These are phyloP conservation scores for Hemileccinum impolitum DNA, from an alignment of 768 basidiomycete genomes.

Conservation along the genomic window DNA sequence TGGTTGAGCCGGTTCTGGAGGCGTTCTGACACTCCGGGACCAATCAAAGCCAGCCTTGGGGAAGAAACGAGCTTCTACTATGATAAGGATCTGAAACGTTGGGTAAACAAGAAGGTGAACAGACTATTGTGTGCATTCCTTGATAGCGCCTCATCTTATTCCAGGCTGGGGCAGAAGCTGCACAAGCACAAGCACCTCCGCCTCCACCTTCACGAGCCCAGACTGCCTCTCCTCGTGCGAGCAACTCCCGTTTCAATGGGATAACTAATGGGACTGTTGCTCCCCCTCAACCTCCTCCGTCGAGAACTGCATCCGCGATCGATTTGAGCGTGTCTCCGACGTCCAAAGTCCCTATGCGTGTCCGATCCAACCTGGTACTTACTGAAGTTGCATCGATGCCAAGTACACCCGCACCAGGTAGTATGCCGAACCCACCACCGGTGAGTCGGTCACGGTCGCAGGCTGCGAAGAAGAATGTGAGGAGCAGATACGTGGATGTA, in stretches of 20 bases:
- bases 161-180: constrained; percentile 54
- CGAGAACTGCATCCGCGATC: constrained; percentile 61
- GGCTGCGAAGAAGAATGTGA: constrained; percentile 67
- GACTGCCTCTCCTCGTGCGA: constrained; percentile 74
- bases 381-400: constrained; percentile 36
- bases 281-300: constrained; percentile 19
- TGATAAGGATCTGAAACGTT: constrained; percentile 91
- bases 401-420: constrained; percentile 26
- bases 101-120: constrained; percentile 91
- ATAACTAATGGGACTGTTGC: constrained; percentile 18
- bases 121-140: neutral
- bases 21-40: constrained; percentile 61
- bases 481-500: constrained; percentile 89
- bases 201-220: constrained; percentile 84
- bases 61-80: constrained; percentile 90
- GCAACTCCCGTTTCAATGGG: constrained; percentile 35
- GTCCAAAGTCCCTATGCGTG: constrained; percentile 49
- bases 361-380: constrained; percentile 65
- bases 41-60: constrained; percentile 89
- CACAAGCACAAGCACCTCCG: constrained; percentile 53
- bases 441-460: constrained; percentile 51
- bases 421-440: constrained; percentile 32
- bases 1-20: constrained; percentile 88
- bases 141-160: neutral
- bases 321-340: constrained; percentile 55